Percentiles rank a stretch among this genome's conserved stretches.
phyloP scores from a whole-genome alignment of 257 asterid genomes.

The Echium plantagineum region DNA sequence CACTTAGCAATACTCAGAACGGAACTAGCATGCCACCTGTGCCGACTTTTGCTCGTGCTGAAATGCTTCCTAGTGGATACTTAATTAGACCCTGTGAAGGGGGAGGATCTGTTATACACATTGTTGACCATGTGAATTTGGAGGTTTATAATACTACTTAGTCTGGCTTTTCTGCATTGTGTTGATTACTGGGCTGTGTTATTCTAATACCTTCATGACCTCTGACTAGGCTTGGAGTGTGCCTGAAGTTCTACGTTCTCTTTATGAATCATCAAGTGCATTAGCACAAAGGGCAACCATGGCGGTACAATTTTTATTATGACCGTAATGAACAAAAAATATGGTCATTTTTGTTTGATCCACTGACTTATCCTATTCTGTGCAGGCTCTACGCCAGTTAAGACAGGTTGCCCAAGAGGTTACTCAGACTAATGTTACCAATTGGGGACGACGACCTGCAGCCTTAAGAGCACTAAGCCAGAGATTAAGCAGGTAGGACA shows the following conservation, averaged over 20 bases:
- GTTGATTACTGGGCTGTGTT: background rate
- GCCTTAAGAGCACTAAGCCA: constrained; percentile 78
- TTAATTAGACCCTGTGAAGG: constrained; percentile 88
- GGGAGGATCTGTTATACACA: constrained; percentile 82
- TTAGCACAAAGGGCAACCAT: constrained; percentile 72
- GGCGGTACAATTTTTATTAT: constrained; percentile 41
- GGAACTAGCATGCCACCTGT: constrained; percentile 87
- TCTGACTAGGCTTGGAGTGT: constrained; percentile 59
- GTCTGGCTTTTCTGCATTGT: background rate
- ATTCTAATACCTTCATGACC: background rate
- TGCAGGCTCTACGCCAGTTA: constrained; percentile 82
- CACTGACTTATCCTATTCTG: constrained; percentile 1
- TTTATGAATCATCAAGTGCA: constrained; percentile 67
- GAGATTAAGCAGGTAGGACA: constrained; percentile 59
- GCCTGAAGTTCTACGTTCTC: constrained; percentile 87
- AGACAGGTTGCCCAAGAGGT: constrained; percentile 76
- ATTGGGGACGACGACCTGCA: constrained; percentile 89
- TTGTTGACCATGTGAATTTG: constrained; percentile 78
- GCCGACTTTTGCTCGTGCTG: constrained; percentile 76
- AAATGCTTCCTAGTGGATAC: constrained; percentile 82
- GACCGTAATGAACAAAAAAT: background rate
- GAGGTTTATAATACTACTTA: constrained; percentile 34
- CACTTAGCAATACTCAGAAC: constrained; percentile 71
- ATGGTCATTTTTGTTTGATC: background rate
- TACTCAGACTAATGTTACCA: constrained; percentile 52